Conservation (phyloP, 2,329 filamentous ascomycete species). For the Lizonia empirigonia region DNA sequence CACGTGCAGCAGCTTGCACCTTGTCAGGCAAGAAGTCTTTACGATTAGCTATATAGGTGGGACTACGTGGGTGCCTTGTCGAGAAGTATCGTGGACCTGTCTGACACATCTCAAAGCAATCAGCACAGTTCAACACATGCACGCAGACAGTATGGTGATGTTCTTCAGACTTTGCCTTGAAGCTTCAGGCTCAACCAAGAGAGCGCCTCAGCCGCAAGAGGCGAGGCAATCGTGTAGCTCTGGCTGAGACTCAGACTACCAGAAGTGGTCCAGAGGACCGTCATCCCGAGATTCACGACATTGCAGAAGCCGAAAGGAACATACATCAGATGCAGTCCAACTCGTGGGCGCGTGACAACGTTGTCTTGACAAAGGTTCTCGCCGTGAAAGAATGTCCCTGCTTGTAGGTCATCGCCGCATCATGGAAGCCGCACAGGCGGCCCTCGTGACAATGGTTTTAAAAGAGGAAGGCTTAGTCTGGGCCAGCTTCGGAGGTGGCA, state of each 20-base stretch:
- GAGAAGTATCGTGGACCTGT: too few relatives aligned
- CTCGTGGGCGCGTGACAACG: slow-evolving; percentile 37
- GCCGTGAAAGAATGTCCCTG: slow-evolving; percentile 62
- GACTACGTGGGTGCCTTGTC: too few relatives aligned
- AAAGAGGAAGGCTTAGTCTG: slow-evolving; percentile 70
- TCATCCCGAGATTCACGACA: slow-evolving; percentile 37
- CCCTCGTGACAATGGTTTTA: slow-evolving; percentile 86
- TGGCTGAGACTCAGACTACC: slow-evolving; percentile 49
- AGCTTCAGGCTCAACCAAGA: slow-evolving; percentile 46
- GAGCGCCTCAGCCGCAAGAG: slow-evolving; percentile 32
- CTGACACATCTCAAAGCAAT: not conserved
- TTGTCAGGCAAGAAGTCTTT: too few relatives aligned
- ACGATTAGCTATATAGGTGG: too few relatives aligned
- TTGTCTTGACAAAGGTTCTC: too few relatives aligned
- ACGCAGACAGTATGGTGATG: not conserved
- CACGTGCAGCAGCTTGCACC: too few relatives aligned
- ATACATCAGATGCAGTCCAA: slow-evolving; percentile 18
- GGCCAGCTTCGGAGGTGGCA: slow-evolving; percentile 74
- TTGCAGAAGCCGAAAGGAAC: slow-evolving; percentile 9
- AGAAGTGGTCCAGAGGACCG: slow-evolving; percentile 47
- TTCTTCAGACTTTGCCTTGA: slow-evolving; percentile 46
- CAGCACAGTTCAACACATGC: not conserved
- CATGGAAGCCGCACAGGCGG: slow-evolving; percentile 65
- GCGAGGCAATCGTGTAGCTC: slow-evolving; percentile 39
- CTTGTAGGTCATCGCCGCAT: slow-evolving; percentile 71